Conservation (phyloP, 257 asterid species). For the Thymus quinquecostatus region DNA sequence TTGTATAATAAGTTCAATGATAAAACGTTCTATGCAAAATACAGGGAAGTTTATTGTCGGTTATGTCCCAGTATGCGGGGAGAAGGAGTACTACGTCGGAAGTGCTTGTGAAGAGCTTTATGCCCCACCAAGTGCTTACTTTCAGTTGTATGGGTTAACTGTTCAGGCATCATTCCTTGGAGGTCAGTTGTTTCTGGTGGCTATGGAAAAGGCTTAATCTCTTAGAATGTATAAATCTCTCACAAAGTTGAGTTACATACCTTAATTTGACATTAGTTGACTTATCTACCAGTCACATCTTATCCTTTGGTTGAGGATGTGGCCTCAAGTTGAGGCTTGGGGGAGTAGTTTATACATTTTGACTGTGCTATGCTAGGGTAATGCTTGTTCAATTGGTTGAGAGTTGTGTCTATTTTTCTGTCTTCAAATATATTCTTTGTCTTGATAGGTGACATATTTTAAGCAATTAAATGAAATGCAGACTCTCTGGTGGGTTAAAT, state of each 20-base stretch:
- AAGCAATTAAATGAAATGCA: neutral
- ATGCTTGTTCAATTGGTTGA: too few relatives aligned
- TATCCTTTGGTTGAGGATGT: too few relatives aligned
- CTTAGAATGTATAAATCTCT: constrained; percentile 1
- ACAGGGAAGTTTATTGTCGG: constrained; percentile 86
- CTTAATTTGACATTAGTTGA: neutral
- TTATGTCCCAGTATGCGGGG: constrained; percentile 83
- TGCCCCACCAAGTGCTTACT: constrained; percentile 97
- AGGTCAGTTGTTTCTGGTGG: constrained; percentile 59
- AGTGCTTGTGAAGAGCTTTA: constrained; percentile 92
- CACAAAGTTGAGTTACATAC: constrained; percentile 11
- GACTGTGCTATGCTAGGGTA: too few relatives aligned
- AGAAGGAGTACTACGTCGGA: constrained; percentile 91
- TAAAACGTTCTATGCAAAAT: constrained; percentile 28
- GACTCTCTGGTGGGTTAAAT: neutral
- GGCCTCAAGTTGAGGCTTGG: too few relatives aligned
- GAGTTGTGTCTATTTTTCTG: too few relatives aligned
- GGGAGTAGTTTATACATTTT: too few relatives aligned
- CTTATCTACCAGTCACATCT: neutral
- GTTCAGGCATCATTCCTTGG: constrained; percentile 96
- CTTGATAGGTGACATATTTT: neutral
- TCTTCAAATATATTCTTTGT: too few relatives aligned
- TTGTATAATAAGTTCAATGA: constrained; percentile 15
- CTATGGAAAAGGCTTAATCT: constrained; percentile 2
- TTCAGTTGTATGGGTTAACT: constrained; percentile 84